Evolutionary conservation across 2,329 filamentous ascomycete species (phyloP).

Genomic region (Calonectria pseudoreteaudii): DNA sequence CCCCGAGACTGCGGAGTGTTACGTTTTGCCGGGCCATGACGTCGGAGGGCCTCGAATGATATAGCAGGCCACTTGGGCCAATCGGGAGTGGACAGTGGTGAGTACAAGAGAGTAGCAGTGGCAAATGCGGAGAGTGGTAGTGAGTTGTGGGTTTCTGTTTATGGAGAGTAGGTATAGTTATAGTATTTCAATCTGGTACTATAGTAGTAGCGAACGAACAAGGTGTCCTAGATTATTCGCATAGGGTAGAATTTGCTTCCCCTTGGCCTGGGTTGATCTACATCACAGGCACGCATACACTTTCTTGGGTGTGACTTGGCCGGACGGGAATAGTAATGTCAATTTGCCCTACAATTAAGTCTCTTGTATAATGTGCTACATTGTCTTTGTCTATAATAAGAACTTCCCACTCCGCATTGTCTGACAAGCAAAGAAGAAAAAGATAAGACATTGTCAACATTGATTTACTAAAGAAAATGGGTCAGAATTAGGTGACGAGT

Average conservation of each 20-base stretch:
- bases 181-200: background rate
- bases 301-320: too few species aligned
- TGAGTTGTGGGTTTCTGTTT: background rate
- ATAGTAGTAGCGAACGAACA: background rate
- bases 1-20: background rate
- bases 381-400: background rate
- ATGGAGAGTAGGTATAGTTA: background rate
- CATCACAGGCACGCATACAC: background rate
- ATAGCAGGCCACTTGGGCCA: background rate
- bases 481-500: background rate
- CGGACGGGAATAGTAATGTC: background rate
- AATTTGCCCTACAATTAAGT: background rate
- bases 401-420: background rate
- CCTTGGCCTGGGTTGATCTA: too few species aligned
- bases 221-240: background rate
- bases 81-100: background rate
- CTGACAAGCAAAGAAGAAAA: too few species aligned
- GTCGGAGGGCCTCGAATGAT: background rate
- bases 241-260: background rate
- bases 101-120: background rate
- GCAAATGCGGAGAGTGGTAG: background rate
- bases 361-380: background rate
- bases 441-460: background rate
- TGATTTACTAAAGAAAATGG: background rate
- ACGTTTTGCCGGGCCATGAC: background rate